These are phyloP conservation scores for Chaetomiaceae sp. DNA, from an alignment of 2,329 filamentous ascomycete species.

Conservation along the genomic window DNA sequence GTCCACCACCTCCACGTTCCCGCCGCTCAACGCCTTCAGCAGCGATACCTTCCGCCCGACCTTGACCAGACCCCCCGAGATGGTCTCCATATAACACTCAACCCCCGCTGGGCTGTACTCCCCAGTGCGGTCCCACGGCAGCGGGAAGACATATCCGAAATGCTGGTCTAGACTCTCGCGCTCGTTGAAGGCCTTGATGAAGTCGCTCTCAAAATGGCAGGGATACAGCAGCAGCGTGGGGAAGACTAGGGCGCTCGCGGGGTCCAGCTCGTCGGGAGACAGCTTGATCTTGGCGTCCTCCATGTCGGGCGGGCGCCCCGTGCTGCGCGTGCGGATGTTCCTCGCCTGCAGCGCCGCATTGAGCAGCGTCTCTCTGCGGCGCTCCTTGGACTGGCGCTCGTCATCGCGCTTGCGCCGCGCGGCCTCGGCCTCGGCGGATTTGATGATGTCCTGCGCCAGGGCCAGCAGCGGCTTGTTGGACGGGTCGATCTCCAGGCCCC, in stretches of 20 bases:
- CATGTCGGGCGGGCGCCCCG: conserved; percentile 73
- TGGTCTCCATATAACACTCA: conserved; percentile 87
- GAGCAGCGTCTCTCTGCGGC: conserved; percentile 56
- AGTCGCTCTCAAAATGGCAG: conserved; percentile 74
- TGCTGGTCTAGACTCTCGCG: conserved; percentile 70
- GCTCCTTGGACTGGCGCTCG: conserved; percentile 50
- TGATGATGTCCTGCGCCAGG: conserved; percentile 59
- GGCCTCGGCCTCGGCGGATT: conserved; percentile 51
- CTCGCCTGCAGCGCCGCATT: conserved; percentile 62
- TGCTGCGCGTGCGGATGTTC: conserved; percentile 63
- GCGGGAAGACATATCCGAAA: conserved; percentile 76
- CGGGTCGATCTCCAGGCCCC: conserved; percentile 68
- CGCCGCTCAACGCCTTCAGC: conserved; percentile 66
- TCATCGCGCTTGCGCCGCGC: conserved; percentile 50
- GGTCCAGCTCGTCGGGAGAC: conserved; percentile 66
- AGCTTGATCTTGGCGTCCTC: conserved; percentile 74
- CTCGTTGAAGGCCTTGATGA: conserved; percentile 84
- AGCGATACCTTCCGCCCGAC: conserved; percentile 79
- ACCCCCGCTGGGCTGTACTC: conserved; percentile 64
- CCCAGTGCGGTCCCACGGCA: conserved; percentile 73
- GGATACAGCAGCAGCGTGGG: conserved; percentile 85
- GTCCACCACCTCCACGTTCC: conserved; percentile 83
- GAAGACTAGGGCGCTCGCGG: conserved; percentile 66
- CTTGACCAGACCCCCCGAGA: conserved; percentile 74
- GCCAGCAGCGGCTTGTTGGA: conserved; percentile 61